Conservation (phyloP, 2,329 filamentous ascomycete genomes). For the Stachybotrys chartarum region DNA sequence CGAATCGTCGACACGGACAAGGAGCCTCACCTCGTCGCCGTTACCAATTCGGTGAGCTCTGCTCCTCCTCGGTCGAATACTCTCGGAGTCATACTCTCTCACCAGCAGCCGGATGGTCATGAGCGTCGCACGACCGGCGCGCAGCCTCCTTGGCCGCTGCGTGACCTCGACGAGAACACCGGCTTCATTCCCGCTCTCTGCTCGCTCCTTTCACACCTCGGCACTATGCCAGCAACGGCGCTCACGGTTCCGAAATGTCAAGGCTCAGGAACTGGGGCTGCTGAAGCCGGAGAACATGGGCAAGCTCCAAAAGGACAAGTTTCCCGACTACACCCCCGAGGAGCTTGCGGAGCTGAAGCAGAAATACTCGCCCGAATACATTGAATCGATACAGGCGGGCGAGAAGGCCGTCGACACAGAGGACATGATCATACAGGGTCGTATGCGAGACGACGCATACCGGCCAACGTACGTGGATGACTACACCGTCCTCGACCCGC, state of each 20-base stretch:
- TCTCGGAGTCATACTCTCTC: not conserved
- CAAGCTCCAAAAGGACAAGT: slow-evolving; percentile 38
- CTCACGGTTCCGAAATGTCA: slow-evolving; percentile 46
- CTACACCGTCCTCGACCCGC: slow-evolving; percentile 67
- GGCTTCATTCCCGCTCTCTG: slow-evolving; percentile 18
- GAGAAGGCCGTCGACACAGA: slow-evolving; percentile 68
- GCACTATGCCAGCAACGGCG: slow-evolving; percentile 36
- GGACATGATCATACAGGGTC: slow-evolving; percentile 68
- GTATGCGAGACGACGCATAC: slow-evolving; percentile 65
- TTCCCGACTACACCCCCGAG: slow-evolving; percentile 58
- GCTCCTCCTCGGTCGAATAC: slow-evolving; percentile 3
- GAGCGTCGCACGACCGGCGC: slow-evolving; percentile 48
- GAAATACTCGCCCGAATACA: slow-evolving; percentile 73
- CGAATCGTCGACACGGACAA: not conserved
- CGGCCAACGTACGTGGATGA: slow-evolving; percentile 73
- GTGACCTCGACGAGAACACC: slow-evolving; percentile 26
- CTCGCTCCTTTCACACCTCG: slow-evolving; percentile 45
- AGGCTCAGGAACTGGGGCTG: slow-evolving; percentile 44
- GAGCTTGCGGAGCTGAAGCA: slow-evolving; percentile 56
- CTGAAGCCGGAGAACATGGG: slow-evolving; percentile 33
- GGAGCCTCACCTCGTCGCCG: not conserved
- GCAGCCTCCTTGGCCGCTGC: slow-evolving; percentile 45
- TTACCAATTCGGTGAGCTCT: not conserved
- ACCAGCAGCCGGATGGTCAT: slow-evolving; percentile 29
- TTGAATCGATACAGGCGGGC: slow-evolving; percentile 73